Percentiles rank a stretch among this genome's conserved stretches.
Conservation (phyloP, 2,329 filamentous ascomycete genomes). For the Sclerotinia minor region DNA sequence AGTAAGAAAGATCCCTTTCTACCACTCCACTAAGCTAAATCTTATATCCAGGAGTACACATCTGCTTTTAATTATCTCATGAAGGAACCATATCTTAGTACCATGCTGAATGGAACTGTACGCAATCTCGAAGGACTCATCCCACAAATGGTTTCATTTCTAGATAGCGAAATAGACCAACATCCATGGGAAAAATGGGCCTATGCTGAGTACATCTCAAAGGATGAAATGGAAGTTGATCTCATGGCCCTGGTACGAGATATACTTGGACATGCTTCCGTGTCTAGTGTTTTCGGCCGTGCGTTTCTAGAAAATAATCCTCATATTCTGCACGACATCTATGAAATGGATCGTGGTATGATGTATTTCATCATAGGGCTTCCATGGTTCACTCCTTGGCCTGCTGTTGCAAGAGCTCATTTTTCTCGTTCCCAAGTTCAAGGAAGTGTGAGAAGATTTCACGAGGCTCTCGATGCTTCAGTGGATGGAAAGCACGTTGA, state of each 20-base stretch:
- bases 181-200: slow-evolving; percentile 60
- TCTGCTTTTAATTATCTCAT: slow-evolving; percentile 44
- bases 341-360: slow-evolving; percentile 55
- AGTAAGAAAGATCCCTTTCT: slow-evolving; percentile 38
- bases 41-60: slow-evolving; percentile 4
- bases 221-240: slow-evolving; percentile 52
- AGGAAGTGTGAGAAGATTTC: slow-evolving; percentile 45
- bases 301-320: slow-evolving; percentile 54
- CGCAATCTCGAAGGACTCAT: slow-evolving; percentile 48
- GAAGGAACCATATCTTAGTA: slow-evolving; percentile 48
- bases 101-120: slow-evolving; percentile 44
- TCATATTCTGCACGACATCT: slow-evolving; percentile 55
- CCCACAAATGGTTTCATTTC: slow-evolving; percentile 60
- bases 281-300: slow-evolving; percentile 53
- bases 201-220: slow-evolving; percentile 46
- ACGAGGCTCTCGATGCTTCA: slow-evolving; percentile 46
- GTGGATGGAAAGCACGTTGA: slow-evolving; percentile 46
- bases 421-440: slow-evolving; percentile 48
- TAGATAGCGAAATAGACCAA: slow-evolving; percentile 60
- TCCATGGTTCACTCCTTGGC: slow-evolving; percentile 56
- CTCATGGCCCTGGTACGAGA: slow-evolving; percentile 55
- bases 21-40: slow-evolving; percentile 34
- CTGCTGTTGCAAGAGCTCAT: slow-evolving; percentile 50
- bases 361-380: slow-evolving; percentile 55
- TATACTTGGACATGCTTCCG: slow-evolving; percentile 54